Evolutionary conservation across 2,329 filamentous ascomycete genomes (phyloP).

Genomic region (Diaporthe amygdali): DNA sequence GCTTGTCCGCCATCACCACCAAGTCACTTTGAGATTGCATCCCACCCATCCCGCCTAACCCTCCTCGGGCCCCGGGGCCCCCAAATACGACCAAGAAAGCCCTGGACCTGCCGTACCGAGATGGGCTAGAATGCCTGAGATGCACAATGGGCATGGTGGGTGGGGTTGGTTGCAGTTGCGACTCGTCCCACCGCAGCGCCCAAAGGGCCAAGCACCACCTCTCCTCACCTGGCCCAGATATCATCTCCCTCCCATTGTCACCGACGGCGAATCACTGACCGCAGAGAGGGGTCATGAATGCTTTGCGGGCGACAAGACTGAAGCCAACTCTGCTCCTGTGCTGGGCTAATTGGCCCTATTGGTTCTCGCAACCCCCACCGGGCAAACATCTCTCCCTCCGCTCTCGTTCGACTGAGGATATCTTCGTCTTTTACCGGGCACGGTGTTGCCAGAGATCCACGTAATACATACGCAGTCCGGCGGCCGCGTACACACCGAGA

Average conservation of each 20-base stretch:
- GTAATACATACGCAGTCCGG: not conserved
- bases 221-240: constrained; percentile 18
- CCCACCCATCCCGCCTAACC: constrained; percentile 13
- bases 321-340: not conserved
- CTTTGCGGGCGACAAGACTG: not conserved
- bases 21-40: constrained; percentile 2
- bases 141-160: constrained; percentile 2
- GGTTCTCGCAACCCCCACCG: not conserved
- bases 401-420: not conserved
- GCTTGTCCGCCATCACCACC: not conserved
- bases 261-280: constrained; percentile 21
- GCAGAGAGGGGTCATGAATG: not conserved
- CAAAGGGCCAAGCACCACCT: not conserved
- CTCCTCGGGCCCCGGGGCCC: not conserved
- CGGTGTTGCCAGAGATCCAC: not conserved
- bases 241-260: not conserved
- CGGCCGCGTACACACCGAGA: not conserved
- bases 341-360: constrained; percentile 12
- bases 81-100: not conserved
- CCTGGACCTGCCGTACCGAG: not conserved
- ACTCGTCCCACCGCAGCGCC: constrained; percentile 1
- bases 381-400: not conserved
- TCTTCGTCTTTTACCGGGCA: not conserved
- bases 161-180: constrained; percentile 7
- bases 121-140: constrained; percentile 2